These are phyloP conservation scores for Galerina marginata DNA, from an alignment of 768 basidiomycete species.

Conservation along the genomic window DNA sequence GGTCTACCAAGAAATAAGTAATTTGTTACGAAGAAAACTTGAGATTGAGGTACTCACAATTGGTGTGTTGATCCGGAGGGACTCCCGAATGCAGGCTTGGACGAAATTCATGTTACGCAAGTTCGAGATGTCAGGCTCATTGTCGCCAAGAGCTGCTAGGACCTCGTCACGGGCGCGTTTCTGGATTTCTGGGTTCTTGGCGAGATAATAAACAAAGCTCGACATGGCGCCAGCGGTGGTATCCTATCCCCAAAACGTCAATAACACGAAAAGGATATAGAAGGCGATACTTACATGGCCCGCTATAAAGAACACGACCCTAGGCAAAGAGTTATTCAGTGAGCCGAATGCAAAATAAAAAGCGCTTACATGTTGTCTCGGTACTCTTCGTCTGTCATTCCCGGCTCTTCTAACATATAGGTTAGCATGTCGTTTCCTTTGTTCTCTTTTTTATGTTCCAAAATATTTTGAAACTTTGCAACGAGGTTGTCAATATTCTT, in stretches of 20 bases:
- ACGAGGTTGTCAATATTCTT: neutral
- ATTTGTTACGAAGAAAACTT: neutral
- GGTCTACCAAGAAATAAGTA: neutral
- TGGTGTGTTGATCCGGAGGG: neutral
- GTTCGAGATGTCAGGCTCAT: neutral
- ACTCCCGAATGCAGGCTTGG: conserved; percentile 1
- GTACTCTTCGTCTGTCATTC: neutral
- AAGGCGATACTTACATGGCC: neutral
- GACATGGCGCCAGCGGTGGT: neutral
- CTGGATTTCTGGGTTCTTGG: neutral
- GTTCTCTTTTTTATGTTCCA: neutral
- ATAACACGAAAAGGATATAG: neutral
- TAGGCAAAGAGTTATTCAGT: neutral
- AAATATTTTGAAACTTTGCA: neutral
- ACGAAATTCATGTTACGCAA: neutral
- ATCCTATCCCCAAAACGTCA: neutral
- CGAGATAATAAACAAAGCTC: neutral
- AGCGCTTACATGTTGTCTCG: neutral
- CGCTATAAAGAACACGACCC: neutral
- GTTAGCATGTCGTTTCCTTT: conserved; percentile 1
- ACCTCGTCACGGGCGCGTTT: neutral
- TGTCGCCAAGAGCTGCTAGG: neutral
- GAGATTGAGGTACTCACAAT: neutral
- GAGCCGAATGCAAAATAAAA: neutral
- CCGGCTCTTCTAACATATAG: neutral